Percentiles rank a stretch among this genome's conserved stretches.
Conservation (phyloP, 192 early-diverging fungal species). For the Podila verticillata region DNA sequence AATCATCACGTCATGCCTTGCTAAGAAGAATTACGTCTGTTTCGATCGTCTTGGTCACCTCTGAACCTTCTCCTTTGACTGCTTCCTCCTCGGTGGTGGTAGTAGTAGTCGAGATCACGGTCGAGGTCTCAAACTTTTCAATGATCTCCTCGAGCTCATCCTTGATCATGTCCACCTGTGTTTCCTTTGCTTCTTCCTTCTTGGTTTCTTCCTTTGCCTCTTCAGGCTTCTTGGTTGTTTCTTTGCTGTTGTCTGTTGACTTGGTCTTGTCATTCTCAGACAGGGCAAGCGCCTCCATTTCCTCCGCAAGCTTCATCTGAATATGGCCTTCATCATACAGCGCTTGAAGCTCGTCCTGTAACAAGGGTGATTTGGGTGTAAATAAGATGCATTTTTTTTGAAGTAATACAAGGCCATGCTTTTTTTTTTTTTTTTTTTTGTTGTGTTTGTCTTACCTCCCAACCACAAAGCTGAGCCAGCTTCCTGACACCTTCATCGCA, state of each 20-base stretch:
- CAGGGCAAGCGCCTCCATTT: conserved; percentile 25
- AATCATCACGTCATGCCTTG: background rate
- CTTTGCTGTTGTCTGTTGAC: conserved; percentile 2
- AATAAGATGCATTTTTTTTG: conserved; percentile 1
- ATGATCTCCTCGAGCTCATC: conserved; percentile 2
- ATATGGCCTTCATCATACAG: conserved; percentile 34
- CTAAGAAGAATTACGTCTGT: background rate
- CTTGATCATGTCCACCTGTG: background rate
- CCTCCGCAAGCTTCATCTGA: conserved; percentile 29
- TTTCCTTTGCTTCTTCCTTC: conserved; percentile 15
- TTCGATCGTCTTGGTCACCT: background rate
- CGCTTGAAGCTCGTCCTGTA: conserved; percentile 23
- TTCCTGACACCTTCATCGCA: conserved; percentile 82
- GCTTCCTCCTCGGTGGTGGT: background rate
- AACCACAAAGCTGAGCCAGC: conserved; percentile 80
- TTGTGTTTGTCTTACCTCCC: conserved; percentile 71
- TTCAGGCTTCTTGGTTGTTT: background rate
- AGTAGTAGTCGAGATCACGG: background rate
- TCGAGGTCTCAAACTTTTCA: background rate
- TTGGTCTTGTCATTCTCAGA: background rate
- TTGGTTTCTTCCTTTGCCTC: conserved; percentile 7
- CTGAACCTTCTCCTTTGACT: background rate
- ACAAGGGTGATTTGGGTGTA: background rate
- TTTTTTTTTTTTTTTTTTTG: conserved; percentile 15
- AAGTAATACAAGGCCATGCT: background rate